These are phyloP conservation scores for Lyophyllum decastes DNA, from an alignment of 768 basidiomycete species.

Conservation along the genomic window DNA sequence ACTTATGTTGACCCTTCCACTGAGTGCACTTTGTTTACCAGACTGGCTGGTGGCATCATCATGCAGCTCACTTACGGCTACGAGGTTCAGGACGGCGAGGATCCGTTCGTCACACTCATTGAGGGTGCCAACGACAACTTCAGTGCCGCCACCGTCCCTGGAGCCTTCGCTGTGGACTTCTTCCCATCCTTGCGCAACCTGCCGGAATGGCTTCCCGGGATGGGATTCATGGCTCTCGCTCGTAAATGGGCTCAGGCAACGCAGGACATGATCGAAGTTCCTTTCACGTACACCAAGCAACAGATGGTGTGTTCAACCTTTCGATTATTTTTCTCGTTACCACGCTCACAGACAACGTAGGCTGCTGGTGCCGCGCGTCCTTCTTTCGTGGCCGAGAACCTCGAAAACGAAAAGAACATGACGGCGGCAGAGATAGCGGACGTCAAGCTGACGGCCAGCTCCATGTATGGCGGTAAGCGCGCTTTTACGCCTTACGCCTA, in stretches of 20 bases:
- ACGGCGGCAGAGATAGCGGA: constrained; percentile 35
- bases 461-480: constrained; percentile 45
- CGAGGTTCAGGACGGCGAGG: constrained; percentile 50
- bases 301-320: constrained; percentile 40
- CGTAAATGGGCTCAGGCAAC: constrained; percentile 39
- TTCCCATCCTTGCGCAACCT: constrained; percentile 44
- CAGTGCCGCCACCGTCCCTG: constrained; percentile 47
- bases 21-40: constrained; percentile 12
- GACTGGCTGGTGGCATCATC: constrained; percentile 55
- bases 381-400: constrained; percentile 44
- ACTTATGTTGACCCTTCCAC: background rate
- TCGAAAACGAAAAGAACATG: constrained; percentile 36
- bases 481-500: background rate
- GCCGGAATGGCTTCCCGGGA: constrained; percentile 61
- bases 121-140: constrained; percentile 55
- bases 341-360: constrained; percentile 21
- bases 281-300: constrained; percentile 43
- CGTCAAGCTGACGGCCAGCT: constrained; percentile 44
- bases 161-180: constrained; percentile 45
- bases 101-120: constrained; percentile 53
- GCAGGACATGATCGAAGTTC: constrained; percentile 40
- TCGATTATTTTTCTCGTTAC: background rate
- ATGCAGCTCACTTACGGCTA: constrained; percentile 58
- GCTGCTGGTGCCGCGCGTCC: constrained; percentile 39
- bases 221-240: constrained; percentile 50